Evolutionary conservation across 306 rosid species (phyloP), one percentile per base, ranked within the genome.

Genomic region (Mimosa bimucronata): DNA sequence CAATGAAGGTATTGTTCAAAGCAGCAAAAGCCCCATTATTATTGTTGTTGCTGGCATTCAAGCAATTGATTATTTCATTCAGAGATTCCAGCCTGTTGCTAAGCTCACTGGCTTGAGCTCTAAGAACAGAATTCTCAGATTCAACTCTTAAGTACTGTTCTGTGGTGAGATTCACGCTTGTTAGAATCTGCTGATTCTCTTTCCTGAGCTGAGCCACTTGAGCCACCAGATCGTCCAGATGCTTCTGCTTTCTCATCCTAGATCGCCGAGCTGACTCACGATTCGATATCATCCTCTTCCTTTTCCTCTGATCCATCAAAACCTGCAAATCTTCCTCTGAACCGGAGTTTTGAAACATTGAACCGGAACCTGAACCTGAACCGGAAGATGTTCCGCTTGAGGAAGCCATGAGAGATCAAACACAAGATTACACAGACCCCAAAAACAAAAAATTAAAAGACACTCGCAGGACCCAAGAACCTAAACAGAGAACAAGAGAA

Each of bases 261-360:
- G 98, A 95, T 34, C 98, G 52, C 48, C 98, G 84, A 0, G 98
- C 98, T 0, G 98, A 95, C 79, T 95, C 98, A 0, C 98, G 89
- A n/a, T 95, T 95, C 0, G 98, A 95, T 68, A 91, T 60, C 98
- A 95, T 95, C 69, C 98, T 88, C 87, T 95, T 95, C 83, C 98
- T 89, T 78, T 95, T 95, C 26, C 96, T 90, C 79, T 90, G 93
- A 80, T 92, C 93, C 91, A 91, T 90, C 82, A 90, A 16, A 3
- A 45, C 88, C 84, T 60, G 83, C 77, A 88, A 71, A 2, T 90
- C 97, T 58, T 80, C 94, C 19, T 94, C 98, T 2, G 91, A 92
- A 7, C 94, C 97, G 0, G 95, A 94, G 86, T 82, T 91, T 73
- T 84, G 97, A 46, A 50, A 14, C 81, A 74, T 84, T 14, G 48